Conservation (phyloP, 148 eudicot species). For the Fagopyrum homotropicum region DNA sequence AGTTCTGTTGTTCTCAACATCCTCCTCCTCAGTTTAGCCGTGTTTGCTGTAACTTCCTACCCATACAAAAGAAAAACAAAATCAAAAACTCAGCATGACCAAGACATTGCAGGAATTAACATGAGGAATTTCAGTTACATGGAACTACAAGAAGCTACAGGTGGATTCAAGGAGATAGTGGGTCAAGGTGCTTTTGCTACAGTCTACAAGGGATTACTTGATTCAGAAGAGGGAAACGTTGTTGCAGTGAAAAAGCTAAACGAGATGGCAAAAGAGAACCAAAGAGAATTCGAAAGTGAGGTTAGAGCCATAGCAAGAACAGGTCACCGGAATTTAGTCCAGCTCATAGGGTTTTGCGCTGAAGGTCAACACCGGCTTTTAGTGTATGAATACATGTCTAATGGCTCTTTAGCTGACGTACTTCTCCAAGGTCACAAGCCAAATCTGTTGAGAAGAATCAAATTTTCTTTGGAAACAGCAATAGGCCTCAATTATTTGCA, state of each 20-base stretch:
- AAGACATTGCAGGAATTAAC: background rate
- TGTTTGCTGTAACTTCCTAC: conserved; percentile 14
- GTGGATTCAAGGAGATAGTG: conserved; percentile 24
- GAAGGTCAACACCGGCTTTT: conserved; percentile 25
- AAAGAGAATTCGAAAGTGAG: conserved; percentile 26
- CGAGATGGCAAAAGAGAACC: conserved; percentile 6
- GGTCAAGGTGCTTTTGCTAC: conserved; percentile 30
- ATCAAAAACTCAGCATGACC: background rate
- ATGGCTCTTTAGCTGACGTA: conserved; percentile 24
- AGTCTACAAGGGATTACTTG: conserved; percentile 25
- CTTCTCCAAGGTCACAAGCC: conserved; percentile 16
- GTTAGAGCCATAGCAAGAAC: conserved; percentile 24
- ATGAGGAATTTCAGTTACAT: conserved; percentile 22
- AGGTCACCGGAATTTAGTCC: conserved; percentile 29
- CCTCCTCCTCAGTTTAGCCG: conserved; percentile 12
- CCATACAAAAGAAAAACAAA: conserved; percentile 11
- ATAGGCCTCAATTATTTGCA: conserved; percentile 41
- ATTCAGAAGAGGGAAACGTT: background rate
- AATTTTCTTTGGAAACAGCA: conserved; percentile 28
- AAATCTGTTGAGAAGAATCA: conserved; percentile 19
- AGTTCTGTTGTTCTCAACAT: conserved; percentile 22
- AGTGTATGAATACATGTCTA: conserved; percentile 29
- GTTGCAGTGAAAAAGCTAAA: conserved; percentile 24
- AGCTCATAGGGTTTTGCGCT: conserved; percentile 24
- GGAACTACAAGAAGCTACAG: conserved; percentile 24